A percentile compares a stretch with the other conserved stretches of the same genome.
Conservation (phyloP, 140 eudicot genomes). For the Anethum foeniculum region DNA sequence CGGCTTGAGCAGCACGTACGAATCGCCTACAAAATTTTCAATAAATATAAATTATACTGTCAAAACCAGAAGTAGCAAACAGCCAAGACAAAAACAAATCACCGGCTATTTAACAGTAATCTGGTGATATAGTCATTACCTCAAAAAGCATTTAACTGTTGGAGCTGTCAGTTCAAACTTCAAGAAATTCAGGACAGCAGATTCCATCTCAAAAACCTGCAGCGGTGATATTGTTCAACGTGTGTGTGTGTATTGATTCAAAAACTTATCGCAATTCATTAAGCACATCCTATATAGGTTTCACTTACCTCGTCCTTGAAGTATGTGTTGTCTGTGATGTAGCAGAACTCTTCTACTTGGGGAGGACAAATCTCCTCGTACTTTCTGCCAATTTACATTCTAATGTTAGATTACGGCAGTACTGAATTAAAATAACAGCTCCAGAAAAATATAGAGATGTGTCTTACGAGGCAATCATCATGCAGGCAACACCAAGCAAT, state of each 20-base stretch:
- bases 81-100: not conserved
- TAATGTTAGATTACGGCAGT: not conserved
- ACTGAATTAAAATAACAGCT: not conserved
- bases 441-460: not conserved
- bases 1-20: slow-evolving; percentile 81
- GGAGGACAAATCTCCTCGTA: slow-evolving; percentile 97
- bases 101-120: not conserved
- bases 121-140: slow-evolving; percentile 23
- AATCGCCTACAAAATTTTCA: slow-evolving; percentile 38
- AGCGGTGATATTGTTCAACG: slow-evolving; percentile 10
- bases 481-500: slow-evolving; percentile 89
- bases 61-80: slow-evolving; percentile 2
- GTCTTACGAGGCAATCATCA: slow-evolving; percentile 98
- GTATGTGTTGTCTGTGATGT: slow-evolving; percentile 92
- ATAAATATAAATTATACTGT: not conserved
- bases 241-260: not conserved
- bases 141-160: slow-evolving; percentile 77
- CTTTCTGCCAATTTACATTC: slow-evolving; percentile 35
- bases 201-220: slow-evolving; percentile 89
- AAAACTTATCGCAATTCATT: not conserved
- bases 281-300: not conserved
- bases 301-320: slow-evolving; percentile 73
- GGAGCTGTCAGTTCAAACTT: slow-evolving; percentile 95
- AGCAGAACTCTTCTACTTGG: slow-evolving; percentile 95
- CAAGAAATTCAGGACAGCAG: slow-evolving; percentile 71